phyloP scores from a whole-genome alignment of 2,329 filamentous ascomycete genomes.

The Diaporthe vexans region DNA sequence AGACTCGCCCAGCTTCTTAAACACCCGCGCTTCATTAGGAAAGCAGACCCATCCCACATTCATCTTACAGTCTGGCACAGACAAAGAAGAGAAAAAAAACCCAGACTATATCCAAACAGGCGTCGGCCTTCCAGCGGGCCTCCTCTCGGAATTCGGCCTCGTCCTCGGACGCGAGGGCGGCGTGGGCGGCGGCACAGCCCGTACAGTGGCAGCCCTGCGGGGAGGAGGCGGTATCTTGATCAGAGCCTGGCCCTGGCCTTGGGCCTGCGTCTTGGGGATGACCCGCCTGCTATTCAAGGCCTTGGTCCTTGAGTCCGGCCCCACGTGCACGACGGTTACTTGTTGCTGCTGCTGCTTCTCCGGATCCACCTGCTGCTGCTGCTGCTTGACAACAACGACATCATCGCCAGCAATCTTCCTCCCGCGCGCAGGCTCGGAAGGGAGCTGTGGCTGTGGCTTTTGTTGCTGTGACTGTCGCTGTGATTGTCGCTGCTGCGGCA shows the following conservation, averaged over 20 bases:
- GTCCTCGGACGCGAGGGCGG: slow-evolving; percentile 1
- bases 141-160: slow-evolving; percentile 2
- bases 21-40: not conserved
- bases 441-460: not conserved
- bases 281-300: slow-evolving; percentile 6
- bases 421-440: not conserved
- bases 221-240: not conserved
- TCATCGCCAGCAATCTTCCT: not conserved
- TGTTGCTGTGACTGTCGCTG: not conserved
- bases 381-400: not conserved
- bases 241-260: not conserved
- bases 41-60: not conserved
- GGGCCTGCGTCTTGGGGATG: not conserved
- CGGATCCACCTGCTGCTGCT: not conserved
- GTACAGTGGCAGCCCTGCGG: not conserved
- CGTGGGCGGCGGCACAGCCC: not conserved
- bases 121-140: slow-evolving; percentile 11
- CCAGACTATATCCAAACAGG: slow-evolving; percentile 26
- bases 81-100: too few relatives aligned
- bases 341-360: not conserved
- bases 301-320: not conserved
- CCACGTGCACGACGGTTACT: not conserved
- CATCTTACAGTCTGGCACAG: not conserved
- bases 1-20: not conserved
- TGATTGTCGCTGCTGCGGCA: not conserved